Evolutionary conservation across 2,329 filamentous ascomycete species (phyloP), one percentile per base, ranked within the genome.

Genomic region (Cytospora paraplurivora): DNA sequence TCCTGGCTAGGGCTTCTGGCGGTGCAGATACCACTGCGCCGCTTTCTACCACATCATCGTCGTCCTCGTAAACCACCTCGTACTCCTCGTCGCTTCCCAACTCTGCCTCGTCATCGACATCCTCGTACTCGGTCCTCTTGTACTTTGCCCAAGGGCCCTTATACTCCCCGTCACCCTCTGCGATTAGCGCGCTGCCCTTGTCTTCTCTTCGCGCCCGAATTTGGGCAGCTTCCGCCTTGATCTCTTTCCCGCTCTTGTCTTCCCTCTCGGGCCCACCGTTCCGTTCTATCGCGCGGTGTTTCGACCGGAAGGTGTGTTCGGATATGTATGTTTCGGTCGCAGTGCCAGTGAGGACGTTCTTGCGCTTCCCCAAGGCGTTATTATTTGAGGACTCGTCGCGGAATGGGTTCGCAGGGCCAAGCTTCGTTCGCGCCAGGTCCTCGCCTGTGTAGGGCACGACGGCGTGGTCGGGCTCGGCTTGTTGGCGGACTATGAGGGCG

Each of bases 81-180:
- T 90, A 91, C 71, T 94, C 91, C 73, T 93, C 90, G 67, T 91
- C 90, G 69, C 88, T 91, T 6, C 85, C 89, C 50, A 96, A 81
- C 74, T 92, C 86, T 56, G 85, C 87, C 67, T 90, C 91, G 52
- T 87, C 90, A 65, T 85, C 87, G 19, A 91, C 87, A 64, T 90
- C 85, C 68, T 93, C 89, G 70, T 90, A 89, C 68, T 93, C 87
- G 56, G 88, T 81, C 67, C 87, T 82, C 70, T 83, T 83, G 72
- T 96, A 97, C 73, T 84, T 88, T 10, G 95, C 96, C 96, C 96
- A 99, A 0, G 95, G 96, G 0, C 96, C 96, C 44, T 96, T 85
- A 76, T 99, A 99, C 53, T 93, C 89, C 60, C 89, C 89, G 8
- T 92, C 88, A 0, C 95, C 95, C 71, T 97, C 93, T 0, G 93